Conservation (phyloP, 176 grass and related monocot genomes). For the Typha latifolia region DNA sequence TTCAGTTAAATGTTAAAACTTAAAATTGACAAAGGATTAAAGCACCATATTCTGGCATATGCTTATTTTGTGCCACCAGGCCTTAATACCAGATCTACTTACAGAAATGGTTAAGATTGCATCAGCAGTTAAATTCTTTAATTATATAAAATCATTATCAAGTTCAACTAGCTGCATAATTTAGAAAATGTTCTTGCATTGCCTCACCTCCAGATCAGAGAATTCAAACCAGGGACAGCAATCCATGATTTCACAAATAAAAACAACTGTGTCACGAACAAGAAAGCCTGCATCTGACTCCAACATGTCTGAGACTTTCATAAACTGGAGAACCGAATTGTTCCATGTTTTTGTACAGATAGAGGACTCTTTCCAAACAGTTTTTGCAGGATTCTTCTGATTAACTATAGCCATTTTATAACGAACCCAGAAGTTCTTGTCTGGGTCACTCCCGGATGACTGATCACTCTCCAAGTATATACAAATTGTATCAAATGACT, state of each 20-base stretch:
- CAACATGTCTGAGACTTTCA: constrained; percentile 91
- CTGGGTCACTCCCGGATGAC: constrained; percentile 75
- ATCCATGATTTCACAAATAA: constrained; percentile 90
- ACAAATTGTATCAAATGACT: constrained; percentile 90
- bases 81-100: too few species aligned
- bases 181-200: neutral
- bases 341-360: constrained; percentile 99
- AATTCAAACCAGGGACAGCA: constrained; percentile 99
- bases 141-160: neutral
- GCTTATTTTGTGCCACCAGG: too few species aligned
- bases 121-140: too few species aligned
- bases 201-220: constrained; percentile 94
- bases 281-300: constrained; percentile 84
- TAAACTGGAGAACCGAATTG: constrained; percentile 98
- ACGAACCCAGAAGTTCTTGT: constrained; percentile 94
- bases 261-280: constrained; percentile 67
- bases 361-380: constrained; percentile 93
- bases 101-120: too few species aligned
- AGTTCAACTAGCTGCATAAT: neutral
- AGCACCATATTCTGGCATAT: too few species aligned
- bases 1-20: too few species aligned
- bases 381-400: constrained; percentile 80
- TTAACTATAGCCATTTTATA: constrained; percentile 92
- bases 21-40: too few species aligned
- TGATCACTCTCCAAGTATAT: constrained; percentile 99